These are phyloP conservation scores for Mychonastes homosphaera DNA, from an alignment of 139 green algal species.

Conservation along the genomic window DNA sequence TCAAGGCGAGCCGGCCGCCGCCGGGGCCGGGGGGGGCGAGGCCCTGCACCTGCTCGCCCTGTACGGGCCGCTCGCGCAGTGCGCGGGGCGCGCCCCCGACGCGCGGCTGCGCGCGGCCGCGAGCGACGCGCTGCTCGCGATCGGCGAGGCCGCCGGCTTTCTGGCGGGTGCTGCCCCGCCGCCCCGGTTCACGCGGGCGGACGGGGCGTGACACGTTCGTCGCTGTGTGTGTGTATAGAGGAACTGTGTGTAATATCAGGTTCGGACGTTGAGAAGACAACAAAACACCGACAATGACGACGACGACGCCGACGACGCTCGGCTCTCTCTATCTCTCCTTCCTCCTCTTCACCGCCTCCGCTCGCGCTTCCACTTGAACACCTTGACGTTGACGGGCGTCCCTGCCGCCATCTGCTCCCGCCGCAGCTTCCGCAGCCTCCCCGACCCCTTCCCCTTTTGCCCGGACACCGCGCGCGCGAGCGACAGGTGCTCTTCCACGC, in stretches of 20 bases:
- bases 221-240: no score
- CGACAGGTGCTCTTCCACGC: slow-evolving; percentile 41
- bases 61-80: slow-evolving; percentile 33
- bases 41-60: slow-evolving; percentile 44
- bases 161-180: no score
- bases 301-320: no score
- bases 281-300: not conserved
- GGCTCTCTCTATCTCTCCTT: no score
- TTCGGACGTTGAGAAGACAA: not conserved
- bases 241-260: not conserved
- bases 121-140: slow-evolving; percentile 32
- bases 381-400: slow-evolving; percentile 13
- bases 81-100: slow-evolving; percentile 33
- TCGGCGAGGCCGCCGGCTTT: slow-evolving; percentile 39
- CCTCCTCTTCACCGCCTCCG: slow-evolving; percentile 49
- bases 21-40: slow-evolving; percentile 12
- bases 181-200: no score
- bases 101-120: slow-evolving; percentile 28
- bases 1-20: not conserved
- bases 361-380: slow-evolving; percentile 59
- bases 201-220: no score
- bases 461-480: slow-evolving; percentile 10
- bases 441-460: slow-evolving; percentile 59
- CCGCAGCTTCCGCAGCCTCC: slow-evolving; percentile 71
- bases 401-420: slow-evolving; percentile 32